Evolutionary conservation across 192 early-diverging fungal genomes (phyloP), one percentile per base, ranked within the genome.

Genomic region (Coemansia sp.): DNA sequence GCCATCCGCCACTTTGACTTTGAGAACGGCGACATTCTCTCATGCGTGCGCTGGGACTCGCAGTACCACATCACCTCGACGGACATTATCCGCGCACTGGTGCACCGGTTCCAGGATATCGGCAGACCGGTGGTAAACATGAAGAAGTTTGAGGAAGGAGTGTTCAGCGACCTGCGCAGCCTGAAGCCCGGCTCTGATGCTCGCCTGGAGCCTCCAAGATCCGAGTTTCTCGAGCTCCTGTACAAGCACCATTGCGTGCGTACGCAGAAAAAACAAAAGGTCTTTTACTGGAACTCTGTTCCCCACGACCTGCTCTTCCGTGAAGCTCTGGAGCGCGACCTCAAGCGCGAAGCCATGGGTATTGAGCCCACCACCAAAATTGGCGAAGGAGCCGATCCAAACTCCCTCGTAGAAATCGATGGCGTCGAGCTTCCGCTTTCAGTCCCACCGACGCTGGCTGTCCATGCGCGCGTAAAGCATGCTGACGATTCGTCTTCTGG

Each of bases 251-350:
- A 93, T 56, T 97, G 95, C 76, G 93, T 98, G 63, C 89, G 96
- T 34, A 96, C 95, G 4, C 96, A 97, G 72, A 98, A 97, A 85
- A 97, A 97, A 82, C 97, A 98, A 82, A 97, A 97, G 57, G 97
- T 98, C n/a, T 98, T 97, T 75, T 96, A 89, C 70, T 98, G 97
- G 95, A 90, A 88, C 70, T 91, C 93, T 19, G 97, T 98, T 19
- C 90, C 89, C 13, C 95, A 96, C 71, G 95, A 98, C 68, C 70
- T 89, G 37, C 87, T 98, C 38, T 98, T 98, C 72, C 83, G 91
- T 42, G 96, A 98, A 72, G 96, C 96, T 3, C 86, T 97, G 50
- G 95, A 98, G 76, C 87, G 96, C 37, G 95, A 98, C 71, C 78
- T 97, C 13, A 98, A 97, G 83, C 86, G 95, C 28, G 96, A 97